These are phyloP conservation scores for Stemphylium vesicarium DNA, from an alignment of 2,329 filamentous ascomycete species.

Conservation along the genomic window DNA sequence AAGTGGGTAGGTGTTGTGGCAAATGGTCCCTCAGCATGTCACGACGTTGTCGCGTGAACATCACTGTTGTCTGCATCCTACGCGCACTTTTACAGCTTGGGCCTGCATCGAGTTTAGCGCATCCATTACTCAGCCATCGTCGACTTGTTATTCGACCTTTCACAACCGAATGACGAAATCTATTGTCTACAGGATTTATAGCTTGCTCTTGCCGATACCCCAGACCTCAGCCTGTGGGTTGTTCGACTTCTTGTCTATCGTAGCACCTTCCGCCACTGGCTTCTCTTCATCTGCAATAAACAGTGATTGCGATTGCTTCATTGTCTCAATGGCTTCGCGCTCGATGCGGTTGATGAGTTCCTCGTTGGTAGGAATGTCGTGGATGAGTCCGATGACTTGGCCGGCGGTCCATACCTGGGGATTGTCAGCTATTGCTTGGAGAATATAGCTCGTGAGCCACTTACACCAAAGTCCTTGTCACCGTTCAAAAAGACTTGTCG, in stretches of 20 bases:
- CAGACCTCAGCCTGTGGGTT: constrained; percentile 52
- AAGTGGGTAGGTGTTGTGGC: constrained; percentile 1
- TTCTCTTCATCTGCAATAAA: constrained; percentile 37
- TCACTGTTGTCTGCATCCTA: too few species aligned
- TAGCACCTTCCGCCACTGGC: constrained; percentile 28
- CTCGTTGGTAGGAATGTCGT: constrained; percentile 58
- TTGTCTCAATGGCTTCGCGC: constrained; percentile 52
- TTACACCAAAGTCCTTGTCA: constrained; percentile 78
- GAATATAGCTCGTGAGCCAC: constrained; percentile 5
- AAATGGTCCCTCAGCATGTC: not conserved
- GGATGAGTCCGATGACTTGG: constrained; percentile 76
- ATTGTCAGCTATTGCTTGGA: constrained; percentile 9
- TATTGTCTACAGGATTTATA: constrained; percentile 29
- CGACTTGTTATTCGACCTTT: too few species aligned
- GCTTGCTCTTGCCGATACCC: constrained; percentile 53
- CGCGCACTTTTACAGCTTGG: too few species aligned
- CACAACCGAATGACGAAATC: not conserved
- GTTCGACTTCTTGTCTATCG: constrained; percentile 43
- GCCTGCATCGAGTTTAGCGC: too few species aligned
- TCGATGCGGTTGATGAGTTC: constrained; percentile 56
- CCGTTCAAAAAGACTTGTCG: constrained; percentile 91
- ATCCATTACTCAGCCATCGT: too few species aligned
- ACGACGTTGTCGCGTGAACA: not conserved
- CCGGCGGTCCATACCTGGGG: constrained; percentile 96
- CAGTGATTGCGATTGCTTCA: constrained; percentile 48